phyloP scores from a whole-genome alignment of 2,329 filamentous ascomycete genomes.

The Alternaria infectoria region DNA sequence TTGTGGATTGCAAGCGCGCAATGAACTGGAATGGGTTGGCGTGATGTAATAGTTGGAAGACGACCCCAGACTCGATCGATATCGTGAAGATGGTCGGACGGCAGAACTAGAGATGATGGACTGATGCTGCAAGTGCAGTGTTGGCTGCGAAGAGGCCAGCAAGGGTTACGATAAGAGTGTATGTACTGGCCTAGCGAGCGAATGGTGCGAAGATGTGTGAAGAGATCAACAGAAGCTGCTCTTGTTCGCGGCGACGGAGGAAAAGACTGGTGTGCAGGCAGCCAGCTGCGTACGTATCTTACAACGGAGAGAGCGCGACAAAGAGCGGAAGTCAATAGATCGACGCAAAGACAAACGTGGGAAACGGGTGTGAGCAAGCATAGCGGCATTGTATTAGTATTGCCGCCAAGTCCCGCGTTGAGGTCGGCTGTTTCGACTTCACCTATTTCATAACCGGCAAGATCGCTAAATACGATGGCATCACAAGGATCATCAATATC shows the following conservation, averaged over 20 bases:
- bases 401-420: background rate
- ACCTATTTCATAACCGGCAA: background rate
- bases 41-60: background rate
- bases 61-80: background rate
- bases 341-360: background rate
- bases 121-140: background rate
- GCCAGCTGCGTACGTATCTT: background rate
- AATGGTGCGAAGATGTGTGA: background rate
- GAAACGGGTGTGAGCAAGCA: background rate
- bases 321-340: background rate
- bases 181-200: background rate
- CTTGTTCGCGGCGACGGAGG: background rate
- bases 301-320: background rate
- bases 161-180: background rate
- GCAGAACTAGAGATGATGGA: background rate
- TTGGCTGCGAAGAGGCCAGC: background rate
- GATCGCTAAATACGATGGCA: background rate
- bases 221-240: background rate
- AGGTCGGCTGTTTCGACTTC: background rate
- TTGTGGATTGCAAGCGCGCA: background rate
- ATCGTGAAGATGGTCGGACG: background rate
- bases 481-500: no score
- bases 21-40: background rate
- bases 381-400: background rate
- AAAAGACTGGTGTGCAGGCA: background rate